A percentile compares a stretch with the other conserved stretches of the same genome.
phyloP scores from a whole-genome alignment of 495 filamentous ascomycete species.

The Penicillium turbatum region DNA sequence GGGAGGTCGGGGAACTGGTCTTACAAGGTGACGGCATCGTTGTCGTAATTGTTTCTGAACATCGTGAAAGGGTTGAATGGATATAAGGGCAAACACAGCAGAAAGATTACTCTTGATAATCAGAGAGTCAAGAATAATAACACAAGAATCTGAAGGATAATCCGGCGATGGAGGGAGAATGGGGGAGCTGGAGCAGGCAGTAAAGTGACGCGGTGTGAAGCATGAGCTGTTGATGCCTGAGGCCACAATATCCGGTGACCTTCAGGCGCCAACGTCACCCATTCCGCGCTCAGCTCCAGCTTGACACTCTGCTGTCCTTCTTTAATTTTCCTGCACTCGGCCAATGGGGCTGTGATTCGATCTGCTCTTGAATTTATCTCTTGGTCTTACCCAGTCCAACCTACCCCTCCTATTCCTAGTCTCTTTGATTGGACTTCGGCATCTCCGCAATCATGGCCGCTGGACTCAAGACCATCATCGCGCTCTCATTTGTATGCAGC shows the following conservation, averaged over 20 bases:
- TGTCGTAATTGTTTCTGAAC: constrained; percentile 99
- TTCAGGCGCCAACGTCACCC: constrained; percentile 39
- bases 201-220: constrained; percentile 35
- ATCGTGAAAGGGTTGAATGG: constrained; percentile 48
- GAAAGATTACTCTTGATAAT: constrained; percentile 4
- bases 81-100: neutral
- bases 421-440: constrained; percentile 13
- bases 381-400: constrained; percentile 1
- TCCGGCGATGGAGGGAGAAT: constrained; percentile 16
- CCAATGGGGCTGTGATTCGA: constrained; percentile 21
- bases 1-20: constrained; percentile 34
- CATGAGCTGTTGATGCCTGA: constrained; percentile 38
- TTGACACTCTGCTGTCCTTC: neutral
- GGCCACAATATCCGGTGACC: constrained; percentile 31
- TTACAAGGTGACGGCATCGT: constrained; percentile 99
- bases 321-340: constrained; percentile 10
- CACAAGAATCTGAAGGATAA: constrained; percentile 13
- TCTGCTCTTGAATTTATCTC: constrained; percentile 5
- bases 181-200: constrained; percentile 30
- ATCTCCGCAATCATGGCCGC: constrained; percentile 66
- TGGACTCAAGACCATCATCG: constrained; percentile 97
- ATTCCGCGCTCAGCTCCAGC: constrained; percentile 15
- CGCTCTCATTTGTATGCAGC: constrained; percentile 80
- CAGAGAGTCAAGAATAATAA: constrained; percentile 20
- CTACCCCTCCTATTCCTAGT: neutral